Evolutionary conservation across 1,284 basidiomycete species (phyloP).

Genomic region (Lignosus rhinocerotis): DNA sequence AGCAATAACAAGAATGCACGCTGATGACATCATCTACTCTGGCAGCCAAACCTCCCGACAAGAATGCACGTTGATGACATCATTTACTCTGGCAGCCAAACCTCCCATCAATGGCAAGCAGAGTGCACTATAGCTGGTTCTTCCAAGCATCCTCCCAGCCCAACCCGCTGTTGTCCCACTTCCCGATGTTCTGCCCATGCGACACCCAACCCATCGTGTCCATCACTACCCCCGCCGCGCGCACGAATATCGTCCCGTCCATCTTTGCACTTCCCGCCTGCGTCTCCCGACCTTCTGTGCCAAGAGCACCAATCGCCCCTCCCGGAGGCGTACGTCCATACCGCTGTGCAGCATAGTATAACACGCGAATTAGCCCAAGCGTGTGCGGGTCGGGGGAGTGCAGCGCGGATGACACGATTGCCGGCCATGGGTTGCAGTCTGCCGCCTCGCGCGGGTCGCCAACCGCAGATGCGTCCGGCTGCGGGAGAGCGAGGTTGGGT

Average conservation of each 20-base stretch:
- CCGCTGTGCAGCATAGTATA: conserved; percentile 51
- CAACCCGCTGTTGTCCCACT: conserved; percentile 63
- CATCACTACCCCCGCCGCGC: conserved; percentile 64
- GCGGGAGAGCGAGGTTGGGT: conserved; percentile 6
- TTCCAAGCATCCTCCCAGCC: conserved; percentile 75
- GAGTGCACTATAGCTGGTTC: neutral
- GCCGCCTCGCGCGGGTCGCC: conserved; percentile 35
- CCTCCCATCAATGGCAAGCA: no score
- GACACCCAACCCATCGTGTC: conserved; percentile 62
- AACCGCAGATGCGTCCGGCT: conserved; percentile 33
- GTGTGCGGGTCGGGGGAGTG: conserved; percentile 65
- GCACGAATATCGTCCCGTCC: conserved; percentile 65
- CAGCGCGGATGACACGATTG: conserved; percentile 50
- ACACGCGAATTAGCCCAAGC: conserved; percentile 57
- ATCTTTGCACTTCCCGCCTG: conserved; percentile 45
- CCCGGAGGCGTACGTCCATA: conserved; percentile 51
- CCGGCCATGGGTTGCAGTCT: conserved; percentile 59
- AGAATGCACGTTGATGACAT: no score
- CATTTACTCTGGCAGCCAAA: no score
- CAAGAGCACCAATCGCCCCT: conserved; percentile 46
- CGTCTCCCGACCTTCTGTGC: conserved; percentile 39
- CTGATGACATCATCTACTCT: no score
- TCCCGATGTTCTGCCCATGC: conserved; percentile 44
- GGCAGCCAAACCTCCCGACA: no score
- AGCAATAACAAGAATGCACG: no score